Evolutionary conservation across 805 yeast species (phyloP), one percentile per base, ranked within the genome.

Genomic region (Saturnispora hagleri): DNA sequence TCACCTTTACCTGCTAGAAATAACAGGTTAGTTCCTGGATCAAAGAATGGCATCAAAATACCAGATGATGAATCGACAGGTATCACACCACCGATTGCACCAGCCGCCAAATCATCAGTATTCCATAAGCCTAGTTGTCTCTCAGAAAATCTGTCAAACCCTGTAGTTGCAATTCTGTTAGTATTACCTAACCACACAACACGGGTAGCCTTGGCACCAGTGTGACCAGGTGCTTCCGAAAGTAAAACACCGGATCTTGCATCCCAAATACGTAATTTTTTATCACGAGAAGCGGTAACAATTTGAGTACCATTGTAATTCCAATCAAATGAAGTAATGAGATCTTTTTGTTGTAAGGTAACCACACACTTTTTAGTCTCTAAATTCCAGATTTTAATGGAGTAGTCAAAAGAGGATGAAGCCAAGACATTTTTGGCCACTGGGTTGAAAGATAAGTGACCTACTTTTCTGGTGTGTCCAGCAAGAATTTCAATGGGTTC

Each of bases 1-100:
- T 93, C 99, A 67, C 97, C 97, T 69, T 93, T 91, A 60, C 99
- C 99, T 33, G 96, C 98, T 55, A 93, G 72, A 63, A 85, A 93
- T 54, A 93, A 74, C 53, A 90, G 80, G 51, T 82, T 80, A 44
- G 86, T 89, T 35, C 86, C 77, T 27, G 80, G 86, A 65, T 93
- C 99, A 64, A 72, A 93, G 61, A 86, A 79, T 28, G 99, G 99
- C 79, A 93, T 86, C 67, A 90, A 72, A 42, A 93, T 86, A 60
- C 99, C 99, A 2, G 97, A 86, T 4, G 95, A 84, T 24, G 95
- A 79, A 65, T 95, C 99, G 47, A 93, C 77, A 41, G 83, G 80
- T 62, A 84, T 76, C 66, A 90, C 89, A 0, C 96, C 97, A 49
- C 89, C 96, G 57, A 93, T 79, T 44, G 96, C 89, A 34, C 98